Evolutionary conservation across 192 early-diverging fungal genomes (phyloP), one percentile per base, ranked within the genome.

Genomic region (Mortierella antarctica): DNA sequence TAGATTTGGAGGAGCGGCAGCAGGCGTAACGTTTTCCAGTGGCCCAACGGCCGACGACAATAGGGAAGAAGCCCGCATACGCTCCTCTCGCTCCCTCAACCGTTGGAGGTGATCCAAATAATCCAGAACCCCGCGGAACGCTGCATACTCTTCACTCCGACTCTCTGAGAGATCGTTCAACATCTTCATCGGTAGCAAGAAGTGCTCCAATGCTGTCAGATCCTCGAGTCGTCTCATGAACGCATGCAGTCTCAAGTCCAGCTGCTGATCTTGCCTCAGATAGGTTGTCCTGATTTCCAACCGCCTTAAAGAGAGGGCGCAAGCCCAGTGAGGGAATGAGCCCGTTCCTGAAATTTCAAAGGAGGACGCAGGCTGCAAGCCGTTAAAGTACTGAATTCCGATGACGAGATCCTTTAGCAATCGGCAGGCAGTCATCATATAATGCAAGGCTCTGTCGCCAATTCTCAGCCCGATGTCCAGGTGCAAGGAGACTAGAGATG

Each of bases 111-210:
- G 67, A 8, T 73, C 71, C 40, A 73, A 11, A 18, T 57, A 54
- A 63, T 57, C 71, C 53, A 73, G 48, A 20, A 71, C 7, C 14
- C 41, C 61, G 12, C 41, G 56, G 48, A 73, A 73, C 4, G 23
- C 62, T 12, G 53, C 45, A 42, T 73, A 73, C 6, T 56, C 45
- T 1, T 48, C 45, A 41, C 42, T 6, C 20, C 49, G 62, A 52
- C 71, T 73, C 56, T 73, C 71, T 6, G 71, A 73, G 3, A 73
- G 46, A 8, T 73, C 71, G 23, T 62, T 65, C 54, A 73, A 46
- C 39, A 73, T 6, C 61, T 73, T 73, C 18, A 40, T 47, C 8
- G 71, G 71, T 11, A 73, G 15, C 7, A 57, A 44, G 31, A 73
- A 40, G 14, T 4, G 57, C 62, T 73, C 54, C 56, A 73, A 56